phyloP scores from a whole-genome alignment of 1,284 basidiomycete species.

The Butyriboletus appendiculatus region DNA sequence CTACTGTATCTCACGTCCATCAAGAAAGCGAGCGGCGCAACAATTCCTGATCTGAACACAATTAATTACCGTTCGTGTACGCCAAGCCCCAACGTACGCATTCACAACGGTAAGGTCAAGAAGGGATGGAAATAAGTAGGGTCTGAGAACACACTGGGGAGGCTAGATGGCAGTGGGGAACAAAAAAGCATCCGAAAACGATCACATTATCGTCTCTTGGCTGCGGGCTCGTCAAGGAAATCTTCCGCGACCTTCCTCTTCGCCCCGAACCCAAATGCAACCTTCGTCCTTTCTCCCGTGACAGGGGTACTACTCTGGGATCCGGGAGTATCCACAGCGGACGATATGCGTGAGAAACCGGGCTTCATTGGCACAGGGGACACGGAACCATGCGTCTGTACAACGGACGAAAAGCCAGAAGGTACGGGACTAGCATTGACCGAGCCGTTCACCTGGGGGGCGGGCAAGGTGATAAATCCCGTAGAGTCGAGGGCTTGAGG shows the following conservation, averaged over 20 bases:
- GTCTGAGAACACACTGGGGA: not conserved
- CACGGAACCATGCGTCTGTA: conserved; percentile 43
- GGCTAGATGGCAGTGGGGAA: too few relatives aligned
- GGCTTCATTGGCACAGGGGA: conserved; percentile 66
- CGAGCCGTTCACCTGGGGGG: conserved; percentile 47
- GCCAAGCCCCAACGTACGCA: not conserved
- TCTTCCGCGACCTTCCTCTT: conserved; percentile 79
- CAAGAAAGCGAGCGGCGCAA: not conserved
- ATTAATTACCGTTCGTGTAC: not conserved
- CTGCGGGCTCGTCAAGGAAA: conserved; percentile 44
- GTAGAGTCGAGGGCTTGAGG: conserved; percentile 47
- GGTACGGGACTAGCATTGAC: conserved; percentile 45
- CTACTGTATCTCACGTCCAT: not conserved
- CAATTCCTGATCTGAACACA: not conserved
- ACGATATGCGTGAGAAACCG: conserved; percentile 75
- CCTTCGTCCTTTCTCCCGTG: conserved; percentile 63
- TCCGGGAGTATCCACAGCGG: conserved; percentile 46
- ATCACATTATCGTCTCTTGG: conserved; percentile 42
- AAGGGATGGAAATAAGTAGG: not conserved
- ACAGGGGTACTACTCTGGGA: conserved; percentile 54
- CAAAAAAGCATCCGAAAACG: not conserved
- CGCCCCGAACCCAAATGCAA: conserved; percentile 71
- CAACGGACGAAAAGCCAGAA: conserved; percentile 37
- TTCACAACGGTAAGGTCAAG: not conserved
- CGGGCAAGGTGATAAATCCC: conserved; percentile 73